Base-by-base conservation (phyloP, 2,329 filamentous ascomycete genomes). In the Ceratocystis colombiana region DNA sequence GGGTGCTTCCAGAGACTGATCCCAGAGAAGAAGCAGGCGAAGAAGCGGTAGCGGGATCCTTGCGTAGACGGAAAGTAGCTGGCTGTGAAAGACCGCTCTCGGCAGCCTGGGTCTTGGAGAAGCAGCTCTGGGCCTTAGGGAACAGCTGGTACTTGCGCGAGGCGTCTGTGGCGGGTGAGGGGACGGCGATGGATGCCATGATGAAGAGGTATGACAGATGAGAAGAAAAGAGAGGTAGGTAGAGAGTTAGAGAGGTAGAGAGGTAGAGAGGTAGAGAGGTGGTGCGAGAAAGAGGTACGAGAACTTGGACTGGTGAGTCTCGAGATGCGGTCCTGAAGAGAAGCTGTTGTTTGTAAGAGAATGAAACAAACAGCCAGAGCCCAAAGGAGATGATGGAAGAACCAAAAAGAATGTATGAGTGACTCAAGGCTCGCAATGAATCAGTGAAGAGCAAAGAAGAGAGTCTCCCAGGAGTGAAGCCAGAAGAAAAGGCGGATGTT, bases 61-160 rank as follows among this genome's bases (percentile, higher is more conserved):
- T 81, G 22, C 78, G 76, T 62, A 82, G 80, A 62, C 80, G 72
- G 37, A 76, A 74, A 72, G 81, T 83, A 17, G 55, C 65, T 73
- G 75, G 66, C 73, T 74, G 67, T 73, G 75, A 66, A 75, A 74
- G 20, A 53, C 15, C 7, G 41, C 8, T 20, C 46, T 55, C n/a
- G 65, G 37, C n/a, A 28, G 28, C 66, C 20, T 59, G 55, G 71
- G 79, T 79, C 69, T 76, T 81, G n/a, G 46, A 50, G n/a, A 50
- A 50, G n/a, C 46, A 8, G n/a, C 8, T 50, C 46, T 50, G 46
- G 68, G 82, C 77, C 71, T 76, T 79, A 68, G 83, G 80, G 70
- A 86, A 86, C 50, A 85, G 76, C 72, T 85, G 83, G 70, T 86
- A 86, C 74, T 82, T 85, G 67, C 79, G 79, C 48, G 33, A 22